Base-by-base conservation (phyloP, 306 rosid species). In the Arachis stenosperma region DNA sequence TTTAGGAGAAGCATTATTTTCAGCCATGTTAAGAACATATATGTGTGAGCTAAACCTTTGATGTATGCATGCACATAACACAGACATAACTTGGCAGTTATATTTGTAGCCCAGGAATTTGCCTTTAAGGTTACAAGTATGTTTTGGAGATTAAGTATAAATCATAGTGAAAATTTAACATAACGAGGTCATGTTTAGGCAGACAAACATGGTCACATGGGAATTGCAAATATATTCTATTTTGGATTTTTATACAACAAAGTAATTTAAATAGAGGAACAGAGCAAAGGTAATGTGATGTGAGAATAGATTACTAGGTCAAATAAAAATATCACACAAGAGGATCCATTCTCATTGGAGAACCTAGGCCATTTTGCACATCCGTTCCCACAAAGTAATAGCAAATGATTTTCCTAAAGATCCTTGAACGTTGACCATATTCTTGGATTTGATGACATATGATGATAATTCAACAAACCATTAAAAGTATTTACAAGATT, bases 401-500 rank as follows among this genome's bases (percentile, higher is more conserved):
- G 67, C 40, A 74, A 52, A 75, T 29, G 47, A 51, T 14, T 71
- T 71, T 67, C 63, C 77, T 68, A 14, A n/a, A 37, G 66, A 68
- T 67, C 65, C 43, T 37, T 22, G 36, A 33, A 54, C 13, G 50
- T 68, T 62, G 58, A 73, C 47, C 69, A 14, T 44, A 52, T 67
- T 61, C 67, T 61, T 53, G 73, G 67, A 80, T 57, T 68, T 61
- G 56, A 72, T 41, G 52, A 79, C 56, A 53, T 67, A 44, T n/a
- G 12, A 81, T 17, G 57, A 56, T 30, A 57, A 61, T 59, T 55
- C 36, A 59, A 70, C 27, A 61, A 67, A 67, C 39, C 43, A 56
- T 59, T 61, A 61, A 75, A 54, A 82, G 15, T 41, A 72, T 63
- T 64, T 29, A 40, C 60, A 17, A 83, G 76, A 74, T 65, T 42